Evolutionary conservation across 2,329 filamentous ascomycete genomes (phyloP).

Genomic region (Sphaceloma murrayae): DNA sequence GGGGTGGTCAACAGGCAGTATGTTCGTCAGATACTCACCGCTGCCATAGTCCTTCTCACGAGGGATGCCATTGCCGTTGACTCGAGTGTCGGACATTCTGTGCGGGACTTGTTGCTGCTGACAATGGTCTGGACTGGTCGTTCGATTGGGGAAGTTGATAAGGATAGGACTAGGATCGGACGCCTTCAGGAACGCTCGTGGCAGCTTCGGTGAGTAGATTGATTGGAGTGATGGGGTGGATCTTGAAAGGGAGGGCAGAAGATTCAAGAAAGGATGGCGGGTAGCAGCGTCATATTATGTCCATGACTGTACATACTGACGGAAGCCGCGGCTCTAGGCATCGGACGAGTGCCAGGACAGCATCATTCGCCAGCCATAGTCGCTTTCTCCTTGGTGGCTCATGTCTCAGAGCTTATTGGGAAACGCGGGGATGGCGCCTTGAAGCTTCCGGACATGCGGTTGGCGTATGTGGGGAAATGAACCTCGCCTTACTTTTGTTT

Average conservation of each 20-base stretch:
- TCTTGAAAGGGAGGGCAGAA: not conserved
- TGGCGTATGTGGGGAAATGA: conserved; percentile 8
- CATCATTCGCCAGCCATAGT: not conserved
- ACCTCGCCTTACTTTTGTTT: too few relatives aligned
- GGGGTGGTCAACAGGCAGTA: too few relatives aligned
- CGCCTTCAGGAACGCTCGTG: not conserved
- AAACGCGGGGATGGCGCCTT: conserved; percentile 5
- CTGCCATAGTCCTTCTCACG: conserved; percentile 9
- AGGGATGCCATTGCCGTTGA: conserved; percentile 5
- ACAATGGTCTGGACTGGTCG: too few relatives aligned
- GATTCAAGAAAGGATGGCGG: not conserved
- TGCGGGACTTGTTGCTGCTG: too few relatives aligned
- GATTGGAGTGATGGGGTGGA: not conserved
- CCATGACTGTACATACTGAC: not conserved
- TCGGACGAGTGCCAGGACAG: conserved; percentile 9
- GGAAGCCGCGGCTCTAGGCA: conserved; percentile 13
- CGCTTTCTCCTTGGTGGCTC: not conserved
- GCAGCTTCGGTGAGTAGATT: not conserved
- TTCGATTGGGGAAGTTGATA: too few relatives aligned
- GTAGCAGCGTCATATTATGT: not conserved
- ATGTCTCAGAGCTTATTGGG: conserved; percentile 8
- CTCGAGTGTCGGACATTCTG: not conserved
- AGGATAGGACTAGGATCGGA: too few relatives aligned
- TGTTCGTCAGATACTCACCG: too few relatives aligned
- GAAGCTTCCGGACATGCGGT: conserved; percentile 7